Evolutionary conservation across 164 flowering plant species (phyloP), one percentile per base, ranked within the genome.

Genomic region (Paratinospora sagittata): DNA sequence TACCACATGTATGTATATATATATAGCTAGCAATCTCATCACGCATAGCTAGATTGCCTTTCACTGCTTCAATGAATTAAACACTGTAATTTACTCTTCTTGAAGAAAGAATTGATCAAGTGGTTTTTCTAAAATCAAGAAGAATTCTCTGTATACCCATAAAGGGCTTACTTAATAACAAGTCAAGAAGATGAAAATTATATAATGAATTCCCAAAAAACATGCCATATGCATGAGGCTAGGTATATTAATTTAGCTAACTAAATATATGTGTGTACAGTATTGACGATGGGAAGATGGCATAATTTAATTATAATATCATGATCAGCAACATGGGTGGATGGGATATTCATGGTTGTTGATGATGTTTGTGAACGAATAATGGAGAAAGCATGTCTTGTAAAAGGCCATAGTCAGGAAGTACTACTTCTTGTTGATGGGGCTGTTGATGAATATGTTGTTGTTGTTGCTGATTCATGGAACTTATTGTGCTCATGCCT

Each of bases 341-440:
- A 30, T 30, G 34, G 34, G 34, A 30, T 30, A 4, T 65, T 82
- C 78, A 82, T 57, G 80, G 87, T 16, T 75, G 77, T 52, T 72
- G 79, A 45, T 78, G 82, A 12, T 77, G 77, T 61, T 77, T 74
- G n/a, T 72, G 75, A 63, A 55, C 24, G 9, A 33, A 26, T 77
- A 76, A 78, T 13, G 86, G 65, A 2, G 85, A 81, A 62, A 84
- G 76, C 39, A 86, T 75, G 75, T 86, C 87, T 72, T 86, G 87
- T 77, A 86, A 65, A 17, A 86, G 79, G 36, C 89, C 89, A 74
- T 81, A 78, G 68, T 84, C 87, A 74, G 79, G 83, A 73, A 80
- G 81, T 71, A 68, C 34, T 30, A 30, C 34, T 30, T 30, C 34
- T 30, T 30, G 57, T 17, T 71, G 61, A 55, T n/a, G 83, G 7